Conservation (phyloP, 176 grass and related monocot species). For the Musa schizocarpa region DNA sequence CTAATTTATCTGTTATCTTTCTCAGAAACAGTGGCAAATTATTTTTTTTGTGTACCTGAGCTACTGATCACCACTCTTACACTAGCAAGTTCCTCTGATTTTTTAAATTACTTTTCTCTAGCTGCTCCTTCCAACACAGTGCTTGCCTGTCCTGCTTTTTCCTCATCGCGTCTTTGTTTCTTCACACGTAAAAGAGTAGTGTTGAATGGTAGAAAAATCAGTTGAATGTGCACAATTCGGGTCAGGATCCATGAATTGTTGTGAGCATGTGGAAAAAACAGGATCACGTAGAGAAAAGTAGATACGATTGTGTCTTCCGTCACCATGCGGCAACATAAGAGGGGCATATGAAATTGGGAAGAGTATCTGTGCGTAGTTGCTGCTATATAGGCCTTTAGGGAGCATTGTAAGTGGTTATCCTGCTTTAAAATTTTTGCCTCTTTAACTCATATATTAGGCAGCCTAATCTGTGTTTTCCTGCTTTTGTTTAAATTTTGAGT, state of each 20-base stretch:
- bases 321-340: neutral
- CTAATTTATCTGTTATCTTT: too few relatives aligned
- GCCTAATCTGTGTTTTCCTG: neutral
- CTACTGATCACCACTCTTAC: too few relatives aligned
- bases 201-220: too few relatives aligned
- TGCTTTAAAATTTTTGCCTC: neutral
- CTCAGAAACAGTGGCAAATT: too few relatives aligned
- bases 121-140: too few relatives aligned
- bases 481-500: neutral
- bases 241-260: neutral
- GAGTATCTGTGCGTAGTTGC: neutral
- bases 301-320: neutral
- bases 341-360: neutral
- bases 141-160: too few relatives aligned
- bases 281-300: neutral
- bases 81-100: too few relatives aligned
- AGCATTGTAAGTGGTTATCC: neutral
- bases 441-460: neutral
- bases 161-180: too few relatives aligned
- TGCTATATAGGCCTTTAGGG: neutral
- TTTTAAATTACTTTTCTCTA: too few relatives aligned
- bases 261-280: neutral
- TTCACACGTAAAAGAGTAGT: too few relatives aligned
- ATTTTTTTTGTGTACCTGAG: too few relatives aligned
- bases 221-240: neutral